These are phyloP conservation scores for Lathyrus oleraceus DNA, from an alignment of 306 rosid genomes.

Conservation along the genomic window DNA sequence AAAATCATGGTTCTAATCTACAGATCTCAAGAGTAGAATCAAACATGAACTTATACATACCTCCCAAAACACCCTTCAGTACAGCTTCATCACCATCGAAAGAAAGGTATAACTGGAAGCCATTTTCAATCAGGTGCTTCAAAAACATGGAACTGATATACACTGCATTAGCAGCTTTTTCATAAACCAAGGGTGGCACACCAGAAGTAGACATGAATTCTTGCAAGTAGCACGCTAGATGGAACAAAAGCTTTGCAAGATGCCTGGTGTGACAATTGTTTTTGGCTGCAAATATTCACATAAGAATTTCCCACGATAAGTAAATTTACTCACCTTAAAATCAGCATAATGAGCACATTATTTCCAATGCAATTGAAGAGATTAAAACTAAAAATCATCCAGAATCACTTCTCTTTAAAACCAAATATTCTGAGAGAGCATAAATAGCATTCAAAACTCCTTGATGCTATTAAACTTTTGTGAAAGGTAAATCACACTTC, in stretches of 20 bases:
- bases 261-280: slow-evolving; percentile 81
- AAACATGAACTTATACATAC: slow-evolving; percentile 36
- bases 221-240: slow-evolving; percentile 79
- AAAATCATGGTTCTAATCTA: slow-evolving; percentile 2
- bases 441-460: slow-evolving; percentile 24
- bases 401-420: background rate
- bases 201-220: slow-evolving; percentile 70
- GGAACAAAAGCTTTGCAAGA: slow-evolving; percentile 90
- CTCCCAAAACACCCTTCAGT: slow-evolving; percentile 57
- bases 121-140: slow-evolving; percentile 82
- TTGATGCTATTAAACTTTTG: background rate
- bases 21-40: background rate
- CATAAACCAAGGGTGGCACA: slow-evolving; percentile 57
- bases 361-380: slow-evolving; percentile 1
- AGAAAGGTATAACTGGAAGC: slow-evolving; percentile 61
- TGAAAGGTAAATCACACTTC: slow-evolving; percentile 9
- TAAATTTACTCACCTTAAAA: slow-evolving; percentile 7
- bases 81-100: slow-evolving; percentile 62
- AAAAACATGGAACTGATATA: slow-evolving; percentile 79
- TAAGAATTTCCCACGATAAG: slow-evolving; percentile 12
- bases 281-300: slow-evolving; percentile 55
- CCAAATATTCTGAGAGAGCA: background rate
- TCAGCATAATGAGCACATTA: slow-evolving; percentile 21
- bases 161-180: slow-evolving; percentile 82
- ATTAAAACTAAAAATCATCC: slow-evolving; percentile 16